Conservation (phyloP, 352 stramenopile genomes). For the Phytophthora lateralis region DNA sequence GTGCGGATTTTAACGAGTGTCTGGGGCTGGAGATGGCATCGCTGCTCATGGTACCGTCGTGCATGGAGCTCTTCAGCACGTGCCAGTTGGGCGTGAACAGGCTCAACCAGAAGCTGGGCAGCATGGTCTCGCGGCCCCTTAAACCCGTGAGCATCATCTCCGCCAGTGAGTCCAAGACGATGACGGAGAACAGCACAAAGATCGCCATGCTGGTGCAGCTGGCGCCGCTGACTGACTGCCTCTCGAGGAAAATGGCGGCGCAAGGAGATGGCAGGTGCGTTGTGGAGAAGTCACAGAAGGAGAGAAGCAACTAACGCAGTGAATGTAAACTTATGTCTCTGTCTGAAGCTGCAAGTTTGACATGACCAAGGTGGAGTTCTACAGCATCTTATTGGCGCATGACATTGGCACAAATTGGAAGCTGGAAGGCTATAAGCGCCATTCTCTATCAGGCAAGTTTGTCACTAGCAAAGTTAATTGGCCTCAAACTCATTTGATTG, state of each 20-base stretch:
- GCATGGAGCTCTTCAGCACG: conserved; percentile 49
- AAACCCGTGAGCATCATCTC: conserved; percentile 68
- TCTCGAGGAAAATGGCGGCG: conserved; percentile 7
- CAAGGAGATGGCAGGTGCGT: conserved; percentile 16
- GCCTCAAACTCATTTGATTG: not conserved
- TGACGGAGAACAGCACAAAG: conserved; percentile 43
- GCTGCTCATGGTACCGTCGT: conserved; percentile 38
- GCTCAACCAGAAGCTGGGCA: conserved; percentile 59
- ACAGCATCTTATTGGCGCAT: conserved; percentile 61
- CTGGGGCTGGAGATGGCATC: conserved; percentile 55
- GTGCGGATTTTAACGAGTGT: conserved; percentile 56
- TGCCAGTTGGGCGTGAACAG: conserved; percentile 50
- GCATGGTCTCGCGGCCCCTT: conserved; percentile 19
- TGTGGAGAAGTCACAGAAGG: not conserved
- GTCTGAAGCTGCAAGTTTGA: conserved; percentile 57
- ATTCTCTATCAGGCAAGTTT: conserved; percentile 51
- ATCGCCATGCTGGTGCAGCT: conserved; percentile 65
- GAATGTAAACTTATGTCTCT: not conserved
- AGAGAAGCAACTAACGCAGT: not conserved
- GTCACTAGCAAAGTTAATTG: not conserved
- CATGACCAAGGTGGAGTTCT: conserved; percentile 67
- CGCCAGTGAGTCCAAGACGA: conserved; percentile 55
- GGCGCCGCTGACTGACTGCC: conserved; percentile 47
- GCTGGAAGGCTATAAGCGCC: conserved; percentile 65
- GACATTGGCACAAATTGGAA: conserved; percentile 38